phyloP scores from a whole-genome alignment of 1,284 basidiomycete species.

The Trametes polyzona region DNA sequence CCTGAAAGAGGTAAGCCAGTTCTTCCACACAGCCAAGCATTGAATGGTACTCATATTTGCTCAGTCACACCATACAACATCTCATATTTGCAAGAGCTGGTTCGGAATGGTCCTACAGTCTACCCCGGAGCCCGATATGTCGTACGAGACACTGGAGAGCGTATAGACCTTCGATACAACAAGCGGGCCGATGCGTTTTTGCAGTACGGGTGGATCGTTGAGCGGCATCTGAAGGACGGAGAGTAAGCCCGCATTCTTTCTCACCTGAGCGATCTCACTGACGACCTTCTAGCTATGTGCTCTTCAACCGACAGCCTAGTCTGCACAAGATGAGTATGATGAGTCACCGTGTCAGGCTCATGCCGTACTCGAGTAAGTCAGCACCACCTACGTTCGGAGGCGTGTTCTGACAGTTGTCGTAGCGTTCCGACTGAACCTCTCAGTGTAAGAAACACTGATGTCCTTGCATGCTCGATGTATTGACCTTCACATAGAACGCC shows the following conservation, averaged over 20 bases:
- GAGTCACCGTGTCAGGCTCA: constrained; percentile 97
- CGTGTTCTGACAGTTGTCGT: constrained; percentile 26
- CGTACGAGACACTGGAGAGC: constrained; percentile 96
- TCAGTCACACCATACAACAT: constrained; percentile 98
- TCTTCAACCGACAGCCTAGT: constrained; percentile 99
- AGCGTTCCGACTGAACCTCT: constrained; percentile 97
- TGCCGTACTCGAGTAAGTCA: constrained; percentile 95
- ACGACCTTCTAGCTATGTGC: constrained; percentile 69
- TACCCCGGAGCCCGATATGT: constrained; percentile 99
- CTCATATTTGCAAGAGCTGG: constrained; percentile 90
- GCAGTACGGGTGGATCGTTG: constrained; percentile 99
- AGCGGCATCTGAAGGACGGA: constrained; percentile 96
- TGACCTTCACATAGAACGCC: constrained; percentile 60
- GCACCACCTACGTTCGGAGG: background rate
- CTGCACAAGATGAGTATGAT: constrained; percentile 99
- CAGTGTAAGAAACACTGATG: constrained; percentile 73
- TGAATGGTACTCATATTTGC: constrained; percentile 16
- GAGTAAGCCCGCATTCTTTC: constrained; percentile 65
- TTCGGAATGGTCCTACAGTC: constrained; percentile 94
- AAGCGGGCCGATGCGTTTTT: constrained; percentile 97
- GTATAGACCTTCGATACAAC: constrained; percentile 96
- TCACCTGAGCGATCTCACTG: background rate
- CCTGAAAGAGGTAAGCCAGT: constrained; percentile 83
- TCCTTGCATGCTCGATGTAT: background rate
- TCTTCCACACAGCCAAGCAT: background rate